phyloP scores from a whole-genome alignment of 2,329 filamentous ascomycete genomes.

The Pseudocercospora pini-densiflorae region DNA sequence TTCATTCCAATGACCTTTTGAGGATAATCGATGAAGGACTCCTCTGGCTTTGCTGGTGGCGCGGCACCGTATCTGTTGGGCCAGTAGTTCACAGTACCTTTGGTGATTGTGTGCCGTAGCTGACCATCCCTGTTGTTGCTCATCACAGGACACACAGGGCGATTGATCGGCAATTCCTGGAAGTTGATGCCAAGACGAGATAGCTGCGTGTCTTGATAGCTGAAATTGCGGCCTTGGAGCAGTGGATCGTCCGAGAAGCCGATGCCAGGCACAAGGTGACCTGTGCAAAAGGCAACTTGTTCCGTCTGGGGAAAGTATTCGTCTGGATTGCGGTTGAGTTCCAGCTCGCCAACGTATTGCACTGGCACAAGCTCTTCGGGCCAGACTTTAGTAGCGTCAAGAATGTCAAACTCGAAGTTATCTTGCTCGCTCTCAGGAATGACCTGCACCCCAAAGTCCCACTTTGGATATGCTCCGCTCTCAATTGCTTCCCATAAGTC shows the following conservation, averaged over 20 bases:
- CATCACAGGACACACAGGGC: constrained; percentile 50
- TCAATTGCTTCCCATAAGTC: constrained; percentile 77
- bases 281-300: constrained; percentile 81
- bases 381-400: constrained; percentile 87
- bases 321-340: constrained; percentile 78
- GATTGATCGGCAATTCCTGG: constrained; percentile 77
- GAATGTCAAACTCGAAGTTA: constrained; percentile 82
- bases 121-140: constrained; percentile 47
- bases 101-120: constrained; percentile 73
- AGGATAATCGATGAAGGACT: constrained; percentile 72
- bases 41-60: constrained; percentile 64
- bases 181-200: constrained; percentile 74
- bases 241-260: constrained; percentile 78
- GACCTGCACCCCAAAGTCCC: constrained; percentile 82
- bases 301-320: constrained; percentile 84
- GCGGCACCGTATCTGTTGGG: constrained; percentile 70
- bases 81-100: constrained; percentile 78
- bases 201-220: constrained; percentile 70
- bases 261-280: constrained; percentile 78
- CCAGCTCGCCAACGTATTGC: constrained; percentile 76
- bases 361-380: constrained; percentile 76
- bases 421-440: constrained; percentile 73
- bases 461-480: constrained; percentile 71
- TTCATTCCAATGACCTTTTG: constrained; percentile 72
- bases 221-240: constrained; percentile 73